phyloP scores from a whole-genome alignment of 1,139 yeast species.

The Yamadazyma songkhlaensis region DNA sequence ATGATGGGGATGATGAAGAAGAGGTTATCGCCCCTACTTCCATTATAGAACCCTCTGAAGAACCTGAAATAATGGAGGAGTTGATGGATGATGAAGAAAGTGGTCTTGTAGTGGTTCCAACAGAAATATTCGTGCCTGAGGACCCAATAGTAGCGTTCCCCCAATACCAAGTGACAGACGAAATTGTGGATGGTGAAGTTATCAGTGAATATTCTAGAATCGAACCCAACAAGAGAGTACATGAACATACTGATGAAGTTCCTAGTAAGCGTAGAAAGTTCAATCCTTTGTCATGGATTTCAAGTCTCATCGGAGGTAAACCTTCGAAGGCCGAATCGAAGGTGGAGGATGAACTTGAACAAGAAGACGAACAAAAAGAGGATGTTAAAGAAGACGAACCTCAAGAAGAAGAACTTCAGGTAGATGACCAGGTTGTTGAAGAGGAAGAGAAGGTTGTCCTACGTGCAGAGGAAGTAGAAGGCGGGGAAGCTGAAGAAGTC shows the following conservation, averaged over 20 bases:
- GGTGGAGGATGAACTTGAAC: neutral
- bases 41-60: constrained; percentile 9
- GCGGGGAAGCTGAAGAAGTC: neutral
- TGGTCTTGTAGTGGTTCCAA: constrained; percentile 7
- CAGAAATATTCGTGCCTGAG: constrained; percentile 7
- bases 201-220: constrained; percentile 6
- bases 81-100: constrained; percentile 8
- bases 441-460: no score
- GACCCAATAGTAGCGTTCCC: constrained; percentile 1
- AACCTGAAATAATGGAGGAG: constrained; percentile 9
- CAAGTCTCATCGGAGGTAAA: neutral
- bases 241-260: neutral
- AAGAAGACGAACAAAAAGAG: constrained; percentile 8
- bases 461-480: neutral
- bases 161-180: constrained; percentile 11
- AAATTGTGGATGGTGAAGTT: constrained; percentile 8
- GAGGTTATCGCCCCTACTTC: constrained; percentile 7
- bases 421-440: no score
- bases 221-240: neutral
- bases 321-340: neutral
- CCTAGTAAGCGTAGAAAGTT: constrained; percentile 2
- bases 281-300: constrained; percentile 6
- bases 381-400: constrained; percentile 1
- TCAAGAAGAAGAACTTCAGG: no score
- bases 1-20: neutral